Evolutionary conservation across 495 filamentous ascomycete genomes (phyloP), one percentile per base, ranked within the genome.

Genomic region (Lasiosphaeriaceae sp.): DNA sequence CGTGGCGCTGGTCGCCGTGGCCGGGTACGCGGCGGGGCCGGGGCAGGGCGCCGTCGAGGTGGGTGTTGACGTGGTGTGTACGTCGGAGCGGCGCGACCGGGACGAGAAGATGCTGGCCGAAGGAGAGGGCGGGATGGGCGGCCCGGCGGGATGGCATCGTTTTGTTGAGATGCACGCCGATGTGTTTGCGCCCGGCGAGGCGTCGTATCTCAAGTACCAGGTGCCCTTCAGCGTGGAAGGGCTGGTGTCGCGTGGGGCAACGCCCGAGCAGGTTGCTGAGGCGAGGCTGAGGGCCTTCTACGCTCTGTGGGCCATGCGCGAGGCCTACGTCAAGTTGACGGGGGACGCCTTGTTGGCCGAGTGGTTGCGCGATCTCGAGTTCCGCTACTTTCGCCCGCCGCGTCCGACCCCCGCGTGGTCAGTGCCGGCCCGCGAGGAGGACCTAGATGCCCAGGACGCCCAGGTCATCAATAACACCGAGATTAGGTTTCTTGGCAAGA

Each of bases 291-390:
- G 92, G 2, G 75, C 84, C 5, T 97, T 97, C 70, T 96, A 94
- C 64, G 84, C 91, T 2, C 88, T 87, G 60, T 96, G 90, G 90
- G 90, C 87, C 53, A 77, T 94, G 52, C 89, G 94, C 61, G 92
- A 96, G 73, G 89, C 92, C 1, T 97, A 92, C 72, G 84, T 97
- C 59, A 97, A 97, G 80, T 83, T 97, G 82, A 90, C 89, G 9
- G 92, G 92, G 26, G 91, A 96, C 62, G 92, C 90, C 17, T 74
- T 97, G 48, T 73, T 96, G 34, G 91, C 91, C 3, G 76, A 80
- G 2, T 96, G 90, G 91, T 68, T 96, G 53, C 68, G 74, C 47
- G 80, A 87, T 61, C 59, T 80, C 19, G 74, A 77, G 62, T 77
- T 78, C 22, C 46, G 57, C 22, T 45, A 55, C 29, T 74, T 77